phyloP scores from a whole-genome alignment of 768 basidiomycete species.

The Termitomyces sp. region DNA sequence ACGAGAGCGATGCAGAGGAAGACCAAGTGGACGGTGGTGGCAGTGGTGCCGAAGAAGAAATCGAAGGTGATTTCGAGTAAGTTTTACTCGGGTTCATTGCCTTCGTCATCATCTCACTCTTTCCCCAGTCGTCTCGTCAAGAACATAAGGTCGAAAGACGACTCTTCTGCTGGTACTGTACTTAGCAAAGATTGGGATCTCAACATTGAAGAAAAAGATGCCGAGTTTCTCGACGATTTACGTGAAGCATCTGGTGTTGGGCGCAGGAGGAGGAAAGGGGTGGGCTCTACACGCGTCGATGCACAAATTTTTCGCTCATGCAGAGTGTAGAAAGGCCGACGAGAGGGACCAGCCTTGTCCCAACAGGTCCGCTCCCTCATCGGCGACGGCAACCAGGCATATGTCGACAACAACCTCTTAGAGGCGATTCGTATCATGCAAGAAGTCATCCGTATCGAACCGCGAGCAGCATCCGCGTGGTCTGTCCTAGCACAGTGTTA shows the following conservation, averaged over 20 bases:
- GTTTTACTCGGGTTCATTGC: constrained; percentile 4
- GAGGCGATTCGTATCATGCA: constrained; percentile 77
- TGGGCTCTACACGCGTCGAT: constrained; percentile 16
- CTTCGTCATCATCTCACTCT: neutral
- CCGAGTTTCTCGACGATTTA: constrained; percentile 68
- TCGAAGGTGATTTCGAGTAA: constrained; percentile 60
- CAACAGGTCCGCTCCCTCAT: constrained; percentile 70
- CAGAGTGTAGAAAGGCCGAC: constrained; percentile 34
- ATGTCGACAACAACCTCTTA: constrained; percentile 60
- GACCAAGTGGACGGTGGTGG: constrained; percentile 14
- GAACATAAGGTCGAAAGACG: constrained; percentile 52
- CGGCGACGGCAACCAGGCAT: constrained; percentile 84
- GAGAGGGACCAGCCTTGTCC: constrained; percentile 50
- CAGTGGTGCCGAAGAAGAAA: constrained; percentile 35
- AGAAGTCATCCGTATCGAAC: constrained; percentile 92
- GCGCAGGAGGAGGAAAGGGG: constrained; percentile 39
- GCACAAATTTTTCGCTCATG: neutral
- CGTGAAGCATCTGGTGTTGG: constrained; percentile 73
- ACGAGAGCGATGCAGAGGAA: constrained; percentile 7
- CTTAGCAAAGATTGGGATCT: constrained; percentile 72
- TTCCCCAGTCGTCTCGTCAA: constrained; percentile 56
- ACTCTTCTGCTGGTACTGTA: constrained; percentile 30
- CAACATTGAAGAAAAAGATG: constrained; percentile 59
- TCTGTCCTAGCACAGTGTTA: constrained; percentile 82
- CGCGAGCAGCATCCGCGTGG: constrained; percentile 80